phyloP scores from a whole-genome alignment of 768 basidiomycete species.

The Suillus clintonianus region DNA sequence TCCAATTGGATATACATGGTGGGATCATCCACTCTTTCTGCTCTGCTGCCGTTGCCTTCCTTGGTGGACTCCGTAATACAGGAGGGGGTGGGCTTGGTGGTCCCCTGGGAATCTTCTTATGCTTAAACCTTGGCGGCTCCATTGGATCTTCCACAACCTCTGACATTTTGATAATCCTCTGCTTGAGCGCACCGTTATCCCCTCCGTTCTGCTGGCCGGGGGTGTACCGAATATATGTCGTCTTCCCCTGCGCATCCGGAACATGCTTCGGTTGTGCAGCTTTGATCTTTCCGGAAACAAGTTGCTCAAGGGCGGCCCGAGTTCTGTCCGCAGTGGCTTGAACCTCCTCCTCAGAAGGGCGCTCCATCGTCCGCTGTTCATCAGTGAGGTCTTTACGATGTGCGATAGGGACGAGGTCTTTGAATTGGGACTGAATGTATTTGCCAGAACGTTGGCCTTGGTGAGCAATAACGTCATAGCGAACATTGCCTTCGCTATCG shows the following conservation, averaged over 20 bases:
- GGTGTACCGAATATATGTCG: slow-evolving; percentile 93
- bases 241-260: slow-evolving; percentile 79
- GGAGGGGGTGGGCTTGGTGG: slow-evolving; percentile 97
- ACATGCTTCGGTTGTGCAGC: slow-evolving; percentile 97
- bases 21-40: slow-evolving; percentile 99
- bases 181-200: slow-evolving; percentile 64
- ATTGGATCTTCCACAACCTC: slow-evolving; percentile 97
- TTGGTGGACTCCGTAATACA: slow-evolving; percentile 90
- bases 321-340: slow-evolving; percentile 91
- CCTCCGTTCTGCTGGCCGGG: slow-evolving; percentile 84
- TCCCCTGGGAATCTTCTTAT: slow-evolving; percentile 97
- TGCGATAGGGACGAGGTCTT: slow-evolving; percentile 91
- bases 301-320: slow-evolving; percentile 86
- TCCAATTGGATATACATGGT: slow-evolving; percentile 99
- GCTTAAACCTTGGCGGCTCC: slow-evolving; percentile 96
- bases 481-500: slow-evolving; percentile 93
- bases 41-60: slow-evolving; percentile 94
- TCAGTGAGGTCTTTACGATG: slow-evolving; percentile 89
- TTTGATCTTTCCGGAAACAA: slow-evolving; percentile 95
- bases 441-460: slow-evolving; percentile 91
- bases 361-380: slow-evolving; percentile 73
- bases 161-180: slow-evolving; percentile 98
- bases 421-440: slow-evolving; percentile 92
- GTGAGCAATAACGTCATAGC: slow-evolving; percentile 95
- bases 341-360: slow-evolving; percentile 93